phyloP scores from a whole-genome alignment of 345 rosid genomes.

The Bretschneidera sinensis region DNA sequence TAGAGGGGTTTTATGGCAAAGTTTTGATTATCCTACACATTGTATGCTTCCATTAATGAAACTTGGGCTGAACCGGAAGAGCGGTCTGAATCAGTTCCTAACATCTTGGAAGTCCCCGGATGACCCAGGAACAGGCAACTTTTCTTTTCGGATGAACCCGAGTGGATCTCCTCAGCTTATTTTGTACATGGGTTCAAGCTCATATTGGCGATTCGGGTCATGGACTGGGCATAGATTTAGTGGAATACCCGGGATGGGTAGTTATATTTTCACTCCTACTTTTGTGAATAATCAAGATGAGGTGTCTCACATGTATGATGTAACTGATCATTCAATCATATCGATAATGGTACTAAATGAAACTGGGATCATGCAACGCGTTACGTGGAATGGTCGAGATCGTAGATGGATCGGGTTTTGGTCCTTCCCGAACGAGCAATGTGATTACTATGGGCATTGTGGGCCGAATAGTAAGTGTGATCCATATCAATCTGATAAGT shows the following conservation, averaged over 20 bases:
- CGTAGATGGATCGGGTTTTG: constrained; percentile 41
- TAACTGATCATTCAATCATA: constrained; percentile 24
- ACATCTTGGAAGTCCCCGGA: constrained; percentile 47
- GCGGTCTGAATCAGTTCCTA: constrained; percentile 29
- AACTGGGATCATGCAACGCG: constrained; percentile 38
- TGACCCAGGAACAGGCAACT: constrained; percentile 50
- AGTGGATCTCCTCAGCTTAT: constrained; percentile 45
- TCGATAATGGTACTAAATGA: constrained; percentile 51
- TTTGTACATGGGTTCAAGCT: constrained; percentile 30
- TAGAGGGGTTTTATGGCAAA: constrained; percentile 46
- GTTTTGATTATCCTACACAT: constrained; percentile 65
- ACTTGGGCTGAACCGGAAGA: constrained; percentile 41
- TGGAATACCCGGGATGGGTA: constrained; percentile 58
- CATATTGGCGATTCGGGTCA: constrained; percentile 49
- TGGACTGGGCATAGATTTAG: constrained; percentile 66
- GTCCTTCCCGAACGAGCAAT: constrained; percentile 52
- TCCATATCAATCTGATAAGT: constrained; percentile 18
- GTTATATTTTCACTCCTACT: constrained; percentile 26
- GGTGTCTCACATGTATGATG: constrained; percentile 26
- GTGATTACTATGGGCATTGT: constrained; percentile 54
- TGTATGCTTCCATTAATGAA: constrained; percentile 61
- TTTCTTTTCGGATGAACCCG: constrained; percentile 33
- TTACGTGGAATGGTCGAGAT: constrained; percentile 40
- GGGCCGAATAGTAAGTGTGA: constrained; percentile 51
- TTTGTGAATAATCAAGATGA: constrained; percentile 30